Base-by-base conservation (phyloP, 495 filamentous ascomycete species). In the Penicillium dipodomyicola region DNA sequence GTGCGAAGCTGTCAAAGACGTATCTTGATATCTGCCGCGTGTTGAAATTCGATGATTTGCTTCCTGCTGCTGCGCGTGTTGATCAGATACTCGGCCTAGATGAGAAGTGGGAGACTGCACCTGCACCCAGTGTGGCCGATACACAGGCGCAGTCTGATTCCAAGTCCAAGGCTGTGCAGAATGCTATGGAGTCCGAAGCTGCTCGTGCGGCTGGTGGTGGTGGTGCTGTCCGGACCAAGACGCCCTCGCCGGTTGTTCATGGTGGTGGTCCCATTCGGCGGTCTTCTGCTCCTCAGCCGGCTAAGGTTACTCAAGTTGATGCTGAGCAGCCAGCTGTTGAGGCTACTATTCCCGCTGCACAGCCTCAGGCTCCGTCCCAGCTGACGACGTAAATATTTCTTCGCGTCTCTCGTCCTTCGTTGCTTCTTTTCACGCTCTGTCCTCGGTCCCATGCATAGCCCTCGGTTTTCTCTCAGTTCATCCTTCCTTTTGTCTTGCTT, bases 71-170 rank as follows among this genome's bases (percentile, higher is more conserved):
- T 5, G 70, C 68, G 27, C 80, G 77, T n/a, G 75, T 86, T 12
- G 90, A 96, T 64, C 65, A 80, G 51, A 72, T 78, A n/a, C 68
- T 91, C 6, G 81, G 80, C 25, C 77, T 92, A 15, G 69, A 76
- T 14, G 69, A 76, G 17, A 80, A 82, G 49, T 78, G 64, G 60
- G 41, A 62, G 43, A 6, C 52, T 58, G 47, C 60, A 2, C 40
- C 52, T 58, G 47, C 60, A 2, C 40, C 51, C n/a, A n/a, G 8
- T 19, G 15, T 11, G 20, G 3, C 41, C 14, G 30, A 54, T 39
- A 12, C 10, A 2, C 0, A 33, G 3, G 1, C 41, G 11, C 33
- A 54, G 52, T 2, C 51, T 5, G 52, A 77, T 47, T 56, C 68
- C 12, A 65, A 63, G 20, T 64, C 63, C 43, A 76, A 78, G 59